Evolutionary conservation across 768 basidiomycete species (phyloP), one percentile per base, ranked within the genome.

Genomic region (Kockovaella imperatae): DNA sequence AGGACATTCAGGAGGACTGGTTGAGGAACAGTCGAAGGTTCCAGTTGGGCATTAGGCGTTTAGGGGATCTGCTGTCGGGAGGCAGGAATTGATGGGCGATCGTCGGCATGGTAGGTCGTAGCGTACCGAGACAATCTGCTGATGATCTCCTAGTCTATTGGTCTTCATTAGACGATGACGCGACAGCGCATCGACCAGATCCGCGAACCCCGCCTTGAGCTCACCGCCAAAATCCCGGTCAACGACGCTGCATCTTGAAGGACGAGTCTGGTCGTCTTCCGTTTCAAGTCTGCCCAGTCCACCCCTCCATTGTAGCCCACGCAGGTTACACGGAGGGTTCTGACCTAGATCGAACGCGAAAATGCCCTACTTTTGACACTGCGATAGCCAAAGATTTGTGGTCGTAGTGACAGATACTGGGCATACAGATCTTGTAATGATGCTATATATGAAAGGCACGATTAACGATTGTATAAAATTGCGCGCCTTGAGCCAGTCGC

Each of bases 341-440:
- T 32, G 39, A 42, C 48, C 40, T 11, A 42, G 5, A 44, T 44
- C 42, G 17, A 47, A n/a, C n/a, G n/a, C n/a, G n/a, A n/a, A n/a
- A n/a, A 49, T 25, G 43, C 64, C 66, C 56, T 62, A 42, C 35
- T 35, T n/a, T 56, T 68, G 67, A 68, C 67, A 61, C 45, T 24
- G 35, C 54, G 48, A n/a, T n/a, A n/a, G 42, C 45, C 56, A 45
- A 52, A 63, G 67, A 20, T 57, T 49, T 8, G 46, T 64, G 54
- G 57, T 43, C 55, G 47, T 42, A 44, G 46, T 63, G 67, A 68
- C 67, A 68, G 67, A 68, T 68, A 68, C 67, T 63, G 67, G 61
- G 67, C 52, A 55, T 26, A 66, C 59, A 68, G 53, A 4, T 13
- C 20, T 17, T 1, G 7, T 30, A n/a, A 18, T 29, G 24, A 23